A percentile compares a stretch with the other conserved stretches of the same genome.
Evolutionary conservation across 192 early-diverging fungal genomes (phyloP).

Genomic region (Backusella tarrabulga): DNA sequence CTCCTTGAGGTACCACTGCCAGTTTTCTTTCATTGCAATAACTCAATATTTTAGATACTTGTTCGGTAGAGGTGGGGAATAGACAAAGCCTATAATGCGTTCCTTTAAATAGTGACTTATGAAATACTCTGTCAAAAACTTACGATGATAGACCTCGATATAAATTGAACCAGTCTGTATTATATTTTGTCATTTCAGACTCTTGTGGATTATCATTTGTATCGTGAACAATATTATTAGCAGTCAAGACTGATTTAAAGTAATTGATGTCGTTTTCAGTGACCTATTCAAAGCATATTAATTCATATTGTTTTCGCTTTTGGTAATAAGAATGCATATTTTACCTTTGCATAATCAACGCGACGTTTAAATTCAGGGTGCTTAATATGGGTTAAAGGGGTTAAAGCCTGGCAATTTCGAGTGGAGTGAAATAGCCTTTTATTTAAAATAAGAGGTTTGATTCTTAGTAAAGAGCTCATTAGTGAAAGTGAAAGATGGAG

Average conservation of each 20-base stretch:
- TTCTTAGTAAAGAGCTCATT: background rate
- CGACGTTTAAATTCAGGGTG: constrained; percentile 6
- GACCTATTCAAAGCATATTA: constrained; percentile 26
- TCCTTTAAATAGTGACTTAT: background rate
- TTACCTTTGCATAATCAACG: constrained; percentile 6
- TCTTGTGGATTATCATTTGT: constrained; percentile 42
- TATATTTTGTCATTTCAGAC: constrained; percentile 51
- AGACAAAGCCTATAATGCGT: constrained; percentile 57
- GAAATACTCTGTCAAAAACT: background rate
- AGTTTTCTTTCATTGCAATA: constrained; percentile 85
- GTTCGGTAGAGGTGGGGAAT: constrained; percentile 76
- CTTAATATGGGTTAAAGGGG: background rate
- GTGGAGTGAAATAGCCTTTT: background rate
- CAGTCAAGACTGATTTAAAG: constrained; percentile 49
- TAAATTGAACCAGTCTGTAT: constrained; percentile 90
- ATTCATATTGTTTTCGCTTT: constrained; percentile 8
- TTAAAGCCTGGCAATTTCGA: background rate
- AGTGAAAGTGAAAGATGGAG: background rate
- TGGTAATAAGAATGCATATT: background rate
- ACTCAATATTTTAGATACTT: constrained; percentile 77
- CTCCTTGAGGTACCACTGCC: constrained; percentile 96
- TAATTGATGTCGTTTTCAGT: constrained; percentile 49
- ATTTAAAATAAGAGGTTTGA: background rate
- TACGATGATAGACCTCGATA: constrained; percentile 76
- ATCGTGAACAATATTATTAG: constrained; percentile 33